Evolutionary conservation across 345 rosid species (phyloP), one percentile per base, ranked within the genome.

Genomic region (Trapa incisa): DNA sequence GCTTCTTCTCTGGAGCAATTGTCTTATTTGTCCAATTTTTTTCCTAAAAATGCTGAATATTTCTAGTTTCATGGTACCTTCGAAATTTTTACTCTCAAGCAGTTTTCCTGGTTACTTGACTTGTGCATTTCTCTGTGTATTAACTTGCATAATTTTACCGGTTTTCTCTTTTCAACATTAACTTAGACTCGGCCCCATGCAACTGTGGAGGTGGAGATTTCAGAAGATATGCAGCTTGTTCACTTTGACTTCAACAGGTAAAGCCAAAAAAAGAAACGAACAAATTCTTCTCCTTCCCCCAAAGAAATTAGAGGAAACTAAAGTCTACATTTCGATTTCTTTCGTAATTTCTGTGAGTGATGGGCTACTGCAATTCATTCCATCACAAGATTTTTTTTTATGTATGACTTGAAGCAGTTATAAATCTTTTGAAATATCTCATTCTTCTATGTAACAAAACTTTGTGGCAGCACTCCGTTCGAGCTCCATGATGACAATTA

Each of bases 221-320:
- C 99, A 47, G 99, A 95, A 86, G 99, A 95, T 74, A 95, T 95
- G 99, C 99, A 95, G 87, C 87, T 95, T 15, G 98, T 95, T 56
- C 99, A 95, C 77, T 95, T 95, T 16, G 99, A 95, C 81, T 95
- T 95, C 75, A 91, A 87, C 78, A 95, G 92, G 99, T 95, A 81
- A 67, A 65, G n/a, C 66, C 48, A 45, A 45, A 45, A 13, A 45
- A 38, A 38, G 43, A 7, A 22, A 37, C 37, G 17, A 65, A 15
- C 53, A 15, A 10, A 32, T 41, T 64, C 66, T 64, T 64, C n/a
- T 64, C 0, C 35, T 32, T 0, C 63, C 63, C 63, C 9, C 41
- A 42, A 39, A 64, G 41, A 61, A n/a, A 64, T 17, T 41, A 8
- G 50, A 5, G 38, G 15, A 58, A 58, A 15, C 63, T n/a, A 41